Conservation (phyloP, 2,329 filamentous ascomycete genomes). For the Colletotrichum incanum region DNA sequence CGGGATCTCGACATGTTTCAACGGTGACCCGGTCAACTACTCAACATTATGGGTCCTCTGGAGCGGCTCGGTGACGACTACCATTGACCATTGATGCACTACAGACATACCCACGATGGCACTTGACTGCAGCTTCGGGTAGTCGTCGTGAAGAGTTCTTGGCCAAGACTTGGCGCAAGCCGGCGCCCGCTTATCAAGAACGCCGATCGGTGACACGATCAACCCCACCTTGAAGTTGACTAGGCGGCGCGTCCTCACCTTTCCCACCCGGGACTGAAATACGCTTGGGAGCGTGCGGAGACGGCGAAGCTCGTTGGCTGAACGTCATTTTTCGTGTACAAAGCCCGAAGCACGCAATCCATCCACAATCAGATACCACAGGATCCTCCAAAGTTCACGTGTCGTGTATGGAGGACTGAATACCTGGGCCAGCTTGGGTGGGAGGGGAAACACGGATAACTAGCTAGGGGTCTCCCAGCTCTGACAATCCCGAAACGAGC, state of each 20-base stretch:
- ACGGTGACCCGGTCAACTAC: neutral
- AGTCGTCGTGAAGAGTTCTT: neutral
- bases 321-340: slow-evolving; percentile 1
- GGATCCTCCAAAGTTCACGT: neutral
- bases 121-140: neutral
- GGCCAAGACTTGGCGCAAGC: slow-evolving; percentile 6
- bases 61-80: neutral
- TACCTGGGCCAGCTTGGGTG: neutral
- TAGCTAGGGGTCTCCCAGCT: slow-evolving; percentile 13
- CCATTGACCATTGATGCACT: neutral
- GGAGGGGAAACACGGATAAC: slow-evolving; percentile 20
- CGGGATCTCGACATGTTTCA: neutral
- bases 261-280: slow-evolving; percentile 22
- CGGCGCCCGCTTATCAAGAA: slow-evolving; percentile 19
- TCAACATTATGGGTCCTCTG: neutral
- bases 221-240: slow-evolving; percentile 22
- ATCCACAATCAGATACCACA: slow-evolving; percentile 36
- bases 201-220: slow-evolving; percentile 14
- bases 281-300: slow-evolving; percentile 24
- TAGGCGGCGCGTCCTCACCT: neutral
- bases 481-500: slow-evolving; percentile 7
- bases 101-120: neutral
- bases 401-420: neutral
- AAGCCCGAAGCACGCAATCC: slow-evolving; percentile 38
- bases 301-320: slow-evolving; percentile 27